These are phyloP conservation scores for Lactifluus hygrophoroides DNA, from an alignment of 768 basidiomycete genomes.

Conservation along the genomic window DNA sequence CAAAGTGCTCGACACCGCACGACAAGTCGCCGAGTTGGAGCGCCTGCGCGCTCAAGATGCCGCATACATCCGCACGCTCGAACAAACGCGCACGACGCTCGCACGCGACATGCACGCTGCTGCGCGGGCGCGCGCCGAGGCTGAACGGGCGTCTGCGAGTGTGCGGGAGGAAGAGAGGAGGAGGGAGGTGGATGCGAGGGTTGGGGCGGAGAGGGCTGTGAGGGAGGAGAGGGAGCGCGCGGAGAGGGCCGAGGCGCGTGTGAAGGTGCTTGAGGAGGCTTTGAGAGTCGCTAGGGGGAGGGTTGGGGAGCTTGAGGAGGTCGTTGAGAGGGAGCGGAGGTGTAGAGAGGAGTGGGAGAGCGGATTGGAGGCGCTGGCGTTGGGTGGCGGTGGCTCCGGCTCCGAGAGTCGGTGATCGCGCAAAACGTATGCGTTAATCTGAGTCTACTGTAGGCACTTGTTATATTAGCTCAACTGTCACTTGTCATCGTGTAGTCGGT, in stretches of 20 bases:
- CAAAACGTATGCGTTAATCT: no score
- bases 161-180: not conserved
- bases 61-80: slow-evolving; percentile 7
- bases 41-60: not conserved
- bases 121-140: not conserved
- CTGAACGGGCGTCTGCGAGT: not conserved
- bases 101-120: not conserved
- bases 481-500: no score
- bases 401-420: not conserved
- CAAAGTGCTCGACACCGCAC: slow-evolving; percentile 8
- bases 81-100: not conserved
- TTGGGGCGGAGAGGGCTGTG: not conserved
- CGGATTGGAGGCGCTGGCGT: slow-evolving; percentile 7
- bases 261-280: not conserved
- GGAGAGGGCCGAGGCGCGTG: not conserved
- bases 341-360: slow-evolving; percentile 5
- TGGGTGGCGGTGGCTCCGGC: not conserved
- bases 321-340: not conserved
- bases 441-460: no score
- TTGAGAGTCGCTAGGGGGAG: not conserved
- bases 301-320: not conserved
- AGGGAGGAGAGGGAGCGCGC: not conserved
- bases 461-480: no score
- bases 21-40: slow-evolving; percentile 4
- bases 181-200: not conserved